Percentiles rank a stretch among this genome's conserved stretches.
Conservation (phyloP, 148 eudicot genomes). For the Rhododendron molle region DNA sequence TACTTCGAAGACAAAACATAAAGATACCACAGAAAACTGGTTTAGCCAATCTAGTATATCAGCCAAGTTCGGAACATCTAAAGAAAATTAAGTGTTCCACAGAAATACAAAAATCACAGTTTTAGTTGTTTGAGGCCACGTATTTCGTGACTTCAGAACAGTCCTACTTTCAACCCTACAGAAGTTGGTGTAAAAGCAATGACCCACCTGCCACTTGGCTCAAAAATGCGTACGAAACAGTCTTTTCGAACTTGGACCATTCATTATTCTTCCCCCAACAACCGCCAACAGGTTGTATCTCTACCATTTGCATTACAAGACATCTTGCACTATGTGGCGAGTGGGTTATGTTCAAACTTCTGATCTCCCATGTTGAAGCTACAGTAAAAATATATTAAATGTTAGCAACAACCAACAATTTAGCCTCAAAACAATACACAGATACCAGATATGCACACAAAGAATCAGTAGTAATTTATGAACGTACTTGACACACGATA, state of each 20-base stretch:
- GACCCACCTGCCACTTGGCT: conserved; percentile 94
- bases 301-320: conserved; percentile 80
- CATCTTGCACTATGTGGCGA: conserved; percentile 44
- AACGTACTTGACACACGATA: neutral
- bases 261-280: conserved; percentile 66
- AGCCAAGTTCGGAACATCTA: neutral
- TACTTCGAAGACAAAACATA: neutral
- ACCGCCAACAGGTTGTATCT: conserved; percentile 68
- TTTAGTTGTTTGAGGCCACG: neutral
- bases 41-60: neutral
- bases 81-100: neutral
- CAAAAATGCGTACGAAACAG: conserved; percentile 75
- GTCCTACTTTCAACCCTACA: neutral
- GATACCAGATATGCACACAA: neutral
- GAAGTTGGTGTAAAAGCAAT: neutral
- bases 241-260: conserved; percentile 70
- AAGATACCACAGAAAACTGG: neutral
- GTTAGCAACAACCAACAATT: neutral
- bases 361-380: conserved; percentile 98
- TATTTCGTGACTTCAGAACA: neutral
- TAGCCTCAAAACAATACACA: conserved; percentile 3
- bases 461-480: neutral
- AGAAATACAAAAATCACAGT: neutral
- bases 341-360: conserved; percentile 39
- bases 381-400: conserved; percentile 16